Percentiles rank a stretch among this genome's conserved stretches.
Conservation (phyloP, 2,329 filamentous ascomycete genomes). For the Pleomassaria siparia region DNA sequence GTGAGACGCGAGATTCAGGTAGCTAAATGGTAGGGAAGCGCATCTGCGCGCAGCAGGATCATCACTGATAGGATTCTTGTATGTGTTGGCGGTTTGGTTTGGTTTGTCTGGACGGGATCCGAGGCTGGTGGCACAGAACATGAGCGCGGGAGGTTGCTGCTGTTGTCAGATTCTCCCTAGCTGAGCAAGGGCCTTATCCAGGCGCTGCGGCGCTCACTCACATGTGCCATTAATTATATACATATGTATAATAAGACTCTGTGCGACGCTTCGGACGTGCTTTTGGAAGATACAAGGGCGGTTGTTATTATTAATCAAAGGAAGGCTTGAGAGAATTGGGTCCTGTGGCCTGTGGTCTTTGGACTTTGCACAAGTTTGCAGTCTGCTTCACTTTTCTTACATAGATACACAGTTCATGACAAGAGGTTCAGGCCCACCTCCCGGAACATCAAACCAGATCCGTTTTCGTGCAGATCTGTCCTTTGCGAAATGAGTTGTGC, state of each 20-base stretch:
- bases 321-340: too few relatives aligned
- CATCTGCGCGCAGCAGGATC: not conserved
- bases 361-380: too few relatives aligned
- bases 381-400: too few relatives aligned
- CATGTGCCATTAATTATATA: too few relatives aligned
- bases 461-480: not conserved
- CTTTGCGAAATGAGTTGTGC: not conserved
- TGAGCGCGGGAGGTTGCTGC: not conserved
- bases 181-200: not conserved
- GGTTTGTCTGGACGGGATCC: constrained; percentile 1
- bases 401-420: too few relatives aligned
- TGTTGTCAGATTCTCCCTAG: not conserved
- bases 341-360: too few relatives aligned
- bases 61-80: constrained; percentile 6
- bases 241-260: too few relatives aligned
- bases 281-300: too few relatives aligned
- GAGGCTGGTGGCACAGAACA: constrained; percentile 8
- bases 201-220: not conserved
- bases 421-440: not conserved
- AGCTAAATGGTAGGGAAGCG: not conserved
- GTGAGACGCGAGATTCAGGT: constrained; percentile 1
- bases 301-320: too few relatives aligned
- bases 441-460: not conserved
- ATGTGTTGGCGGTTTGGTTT: constrained; percentile 4
- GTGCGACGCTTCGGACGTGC: too few relatives aligned